phyloP scores from a whole-genome alignment of 306 rosid species.

The Luffa aegyptiaca region DNA sequence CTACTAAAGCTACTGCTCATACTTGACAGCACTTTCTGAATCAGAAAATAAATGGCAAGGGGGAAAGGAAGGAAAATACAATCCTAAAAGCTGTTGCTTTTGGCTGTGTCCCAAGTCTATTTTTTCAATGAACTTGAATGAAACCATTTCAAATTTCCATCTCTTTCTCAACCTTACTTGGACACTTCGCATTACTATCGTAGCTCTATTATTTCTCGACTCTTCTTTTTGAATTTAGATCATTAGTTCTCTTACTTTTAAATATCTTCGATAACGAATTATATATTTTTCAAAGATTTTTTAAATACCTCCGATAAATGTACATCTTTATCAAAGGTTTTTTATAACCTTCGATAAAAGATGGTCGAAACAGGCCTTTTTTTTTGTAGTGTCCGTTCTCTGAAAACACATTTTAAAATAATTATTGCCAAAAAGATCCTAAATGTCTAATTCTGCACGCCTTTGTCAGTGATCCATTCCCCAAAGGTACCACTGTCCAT shows the following conservation, averaged over 20 bases:
- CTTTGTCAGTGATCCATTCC: neutral
- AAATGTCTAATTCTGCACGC: neutral
- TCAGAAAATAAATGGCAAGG: neutral
- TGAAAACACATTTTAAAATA: neutral
- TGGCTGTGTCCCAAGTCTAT: neutral
- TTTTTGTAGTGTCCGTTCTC: neutral
- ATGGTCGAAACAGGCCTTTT: no score
- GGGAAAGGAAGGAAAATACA: neutral
- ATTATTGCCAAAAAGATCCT: neutral
- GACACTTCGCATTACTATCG: no score
- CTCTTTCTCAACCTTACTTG: neutral
- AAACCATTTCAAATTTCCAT: neutral
- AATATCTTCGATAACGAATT: no score
- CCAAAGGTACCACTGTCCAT: neutral
- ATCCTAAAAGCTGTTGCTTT: neutral
- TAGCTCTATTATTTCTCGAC: no score
- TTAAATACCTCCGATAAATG: no score
- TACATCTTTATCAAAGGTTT: no score
- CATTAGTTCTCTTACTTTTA: neutral
- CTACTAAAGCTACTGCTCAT: neutral
- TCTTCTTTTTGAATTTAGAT: neutral
- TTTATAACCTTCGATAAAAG: no score
- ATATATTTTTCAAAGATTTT: no score
- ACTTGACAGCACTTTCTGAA: neutral
- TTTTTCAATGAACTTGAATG: neutral